phyloP scores from a whole-genome alignment of 2,329 filamentous ascomycete species.

The Pyricularia sp. region DNA sequence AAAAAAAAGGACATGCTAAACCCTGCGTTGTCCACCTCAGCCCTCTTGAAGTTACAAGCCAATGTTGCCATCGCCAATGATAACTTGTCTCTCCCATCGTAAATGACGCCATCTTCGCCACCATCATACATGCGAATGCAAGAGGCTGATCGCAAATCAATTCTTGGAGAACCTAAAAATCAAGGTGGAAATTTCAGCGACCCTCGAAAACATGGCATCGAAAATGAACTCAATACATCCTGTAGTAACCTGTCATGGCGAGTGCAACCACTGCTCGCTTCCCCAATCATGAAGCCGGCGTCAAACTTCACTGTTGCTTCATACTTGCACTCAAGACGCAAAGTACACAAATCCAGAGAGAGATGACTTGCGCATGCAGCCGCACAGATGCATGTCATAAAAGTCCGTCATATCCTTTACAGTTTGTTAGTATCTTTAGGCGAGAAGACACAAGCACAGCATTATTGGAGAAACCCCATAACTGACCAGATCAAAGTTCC shows the following conservation, averaged over 20 bases:
- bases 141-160: neutral
- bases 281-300: neutral
- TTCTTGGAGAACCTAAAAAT: neutral
- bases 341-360: neutral
- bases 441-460: neutral
- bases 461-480: neutral
- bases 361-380: neutral
- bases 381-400: neutral
- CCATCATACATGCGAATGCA: neutral
- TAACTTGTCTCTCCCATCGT: neutral
- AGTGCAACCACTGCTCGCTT: neutral
- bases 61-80: neutral
- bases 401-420: neutral
- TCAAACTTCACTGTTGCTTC: neutral
- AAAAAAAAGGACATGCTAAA: neutral
- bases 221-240: neutral
- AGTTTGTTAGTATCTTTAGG: neutral
- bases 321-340: neutral
- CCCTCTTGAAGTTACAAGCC: neutral
- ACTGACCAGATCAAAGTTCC: neutral
- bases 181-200: neutral
- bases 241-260: neutral
- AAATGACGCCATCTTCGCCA: neutral
- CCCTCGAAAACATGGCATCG: neutral
- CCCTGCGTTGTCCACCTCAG: neutral